Base-by-base conservation (phyloP, 2,329 filamentous ascomycete genomes). In the Chaetomium sp. region DNA sequence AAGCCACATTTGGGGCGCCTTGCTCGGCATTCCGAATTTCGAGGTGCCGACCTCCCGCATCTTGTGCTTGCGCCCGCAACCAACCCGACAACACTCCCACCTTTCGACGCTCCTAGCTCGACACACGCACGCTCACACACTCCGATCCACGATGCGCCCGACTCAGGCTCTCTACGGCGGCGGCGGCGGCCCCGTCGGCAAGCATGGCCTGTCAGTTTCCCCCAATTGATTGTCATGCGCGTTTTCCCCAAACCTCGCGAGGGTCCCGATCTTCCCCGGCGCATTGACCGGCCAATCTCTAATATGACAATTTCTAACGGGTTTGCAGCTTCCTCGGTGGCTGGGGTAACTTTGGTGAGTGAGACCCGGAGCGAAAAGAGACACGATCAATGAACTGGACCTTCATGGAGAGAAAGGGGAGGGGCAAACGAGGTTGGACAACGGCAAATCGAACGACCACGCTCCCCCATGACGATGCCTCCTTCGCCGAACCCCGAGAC, bases 261-360 rank as follows among this genome's bases (percentile, higher is more conserved):
- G 43, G 41, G 37, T 48, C 38, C 19, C 19, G 19, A 27, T 3
- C 12, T 19, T 41, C 33, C 36, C 3, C 32, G 32, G 48, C 54
- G 42, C 50, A 56, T 48, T 49, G 52, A 36, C 27, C 19, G 9
- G 37, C 11, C 49, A 48, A 45, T 46, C 43, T 32, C 12, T 48
- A 5, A 10, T 38, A n/a, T 36, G 68, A 57, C 6, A 9, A 46
- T 33, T 53, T 55, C 56, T 59, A 53, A 60, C 56, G 14, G 7
- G 49, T 59, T 19, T 61, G 63, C 66, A 91, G 88, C 71, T 91
- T 78, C 73, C 75, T 91, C 57, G 88, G 88, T 65, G 74, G 74
- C 72, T 92, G 88, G 87, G 88, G 88, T 68, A 75, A 77, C 67
- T 75, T 91, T 63, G 88, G 87, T 90, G 82, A 77, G 84, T 82